These are phyloP conservation scores for Metarhizium sp. DNA, from an alignment of 2,329 filamentous ascomycete genomes.

Conservation along the genomic window DNA sequence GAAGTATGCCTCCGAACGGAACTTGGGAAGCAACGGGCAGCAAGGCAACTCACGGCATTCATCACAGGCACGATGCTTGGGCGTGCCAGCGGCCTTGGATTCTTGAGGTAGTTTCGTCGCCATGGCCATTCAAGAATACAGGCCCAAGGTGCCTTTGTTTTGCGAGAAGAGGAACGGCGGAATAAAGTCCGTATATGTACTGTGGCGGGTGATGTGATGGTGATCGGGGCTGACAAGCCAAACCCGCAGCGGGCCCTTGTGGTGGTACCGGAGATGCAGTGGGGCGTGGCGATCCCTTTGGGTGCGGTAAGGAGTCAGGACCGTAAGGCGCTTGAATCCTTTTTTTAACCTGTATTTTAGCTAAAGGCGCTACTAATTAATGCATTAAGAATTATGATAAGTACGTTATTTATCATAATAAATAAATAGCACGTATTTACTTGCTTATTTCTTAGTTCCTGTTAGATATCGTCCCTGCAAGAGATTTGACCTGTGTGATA, in stretches of 20 bases:
- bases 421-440: too few relatives aligned
- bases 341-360: too few relatives aligned
- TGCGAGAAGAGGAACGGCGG: neutral
- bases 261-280: neutral
- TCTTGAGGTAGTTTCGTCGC: neutral
- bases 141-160: neutral
- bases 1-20: slow-evolving; percentile 7
- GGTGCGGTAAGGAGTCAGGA: too few relatives aligned
- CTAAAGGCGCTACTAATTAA: too few relatives aligned
- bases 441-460: too few relatives aligned
- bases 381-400: too few relatives aligned
- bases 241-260: neutral
- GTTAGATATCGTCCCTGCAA: too few relatives aligned
- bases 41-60: slow-evolving; percentile 47
- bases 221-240: neutral
- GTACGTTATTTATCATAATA: too few relatives aligned
- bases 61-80: slow-evolving; percentile 55
- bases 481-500: too few relatives aligned
- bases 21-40: neutral
- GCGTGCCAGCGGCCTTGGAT: slow-evolving; percentile 12
- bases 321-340: too few relatives aligned
- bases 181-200: neutral
- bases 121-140: neutral
- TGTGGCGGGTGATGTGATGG: neutral
- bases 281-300: neutral